Evolutionary conservation across 768 basidiomycete species (phyloP).

Genomic region (Cantharellus cinnabarinus): DNA sequence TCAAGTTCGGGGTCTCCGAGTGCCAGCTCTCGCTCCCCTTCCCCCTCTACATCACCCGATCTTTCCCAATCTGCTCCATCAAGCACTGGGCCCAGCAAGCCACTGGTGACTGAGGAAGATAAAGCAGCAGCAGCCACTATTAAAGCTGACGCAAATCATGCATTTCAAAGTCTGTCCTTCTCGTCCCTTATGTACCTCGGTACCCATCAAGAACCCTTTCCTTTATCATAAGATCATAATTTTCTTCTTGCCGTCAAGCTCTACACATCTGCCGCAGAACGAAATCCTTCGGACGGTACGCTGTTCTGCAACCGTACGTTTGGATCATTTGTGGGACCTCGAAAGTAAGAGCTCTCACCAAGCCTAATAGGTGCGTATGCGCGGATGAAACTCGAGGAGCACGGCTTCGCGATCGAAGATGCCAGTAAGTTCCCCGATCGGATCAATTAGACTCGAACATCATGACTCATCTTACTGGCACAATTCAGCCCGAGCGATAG

Average conservation of each 20-base stretch:
- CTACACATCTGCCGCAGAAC: conserved; percentile 68
- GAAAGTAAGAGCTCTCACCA: too few relatives aligned
- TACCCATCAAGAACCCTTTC: conserved; percentile 1
- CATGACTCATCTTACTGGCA: background rate
- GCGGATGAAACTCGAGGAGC: conserved; percentile 71
- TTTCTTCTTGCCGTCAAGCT: conserved; percentile 57
- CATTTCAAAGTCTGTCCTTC: conserved; percentile 42
- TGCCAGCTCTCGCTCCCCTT: too few relatives aligned
- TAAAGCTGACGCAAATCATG: conserved; percentile 76
- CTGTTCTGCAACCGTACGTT: conserved; percentile 70
- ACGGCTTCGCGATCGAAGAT: conserved; percentile 79
- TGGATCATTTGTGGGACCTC: background rate
- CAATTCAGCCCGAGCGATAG: conserved; percentile 53
- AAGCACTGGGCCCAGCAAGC: background rate
- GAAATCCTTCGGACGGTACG: conserved; percentile 74
- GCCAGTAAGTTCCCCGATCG: conserved; percentile 29
- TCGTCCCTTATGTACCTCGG: background rate
- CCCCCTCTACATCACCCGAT: too few relatives aligned
- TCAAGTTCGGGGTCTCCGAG: too few relatives aligned
- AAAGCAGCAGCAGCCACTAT: conserved; percentile 44
- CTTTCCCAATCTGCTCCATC: too few relatives aligned
- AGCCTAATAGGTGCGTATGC: conserved; percentile 37
- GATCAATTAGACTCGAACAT: background rate
- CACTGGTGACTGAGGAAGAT: conserved; percentile 40
- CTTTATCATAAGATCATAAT: conserved; percentile 33